Percentiles rank a stretch among this genome's conserved stretches.
Conservation (phyloP, 1,284 basidiomycete genomes). For the Apiotrichum laibachii region DNA sequence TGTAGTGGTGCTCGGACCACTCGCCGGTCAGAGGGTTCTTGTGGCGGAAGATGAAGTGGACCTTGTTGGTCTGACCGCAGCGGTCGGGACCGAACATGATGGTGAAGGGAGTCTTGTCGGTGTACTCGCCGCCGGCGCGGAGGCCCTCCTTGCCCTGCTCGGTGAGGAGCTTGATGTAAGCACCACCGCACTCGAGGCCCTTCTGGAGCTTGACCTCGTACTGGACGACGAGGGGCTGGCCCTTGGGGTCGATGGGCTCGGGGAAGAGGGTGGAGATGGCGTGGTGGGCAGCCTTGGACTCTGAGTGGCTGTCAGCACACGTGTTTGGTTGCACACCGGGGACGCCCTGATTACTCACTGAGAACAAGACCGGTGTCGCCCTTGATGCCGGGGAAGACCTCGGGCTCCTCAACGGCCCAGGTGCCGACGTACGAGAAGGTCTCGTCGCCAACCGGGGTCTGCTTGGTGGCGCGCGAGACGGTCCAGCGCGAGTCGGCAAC, state of each 20-base stretch:
- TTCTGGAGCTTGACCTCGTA: conserved; percentile 99
- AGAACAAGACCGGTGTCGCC: conserved; percentile 88
- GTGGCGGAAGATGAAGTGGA: conserved; percentile 98
- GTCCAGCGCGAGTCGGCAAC: conserved; percentile 76
- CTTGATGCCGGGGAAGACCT: conserved; percentile 64
- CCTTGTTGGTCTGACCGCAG: conserved; percentile 57
- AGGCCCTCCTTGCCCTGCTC: conserved; percentile 65
- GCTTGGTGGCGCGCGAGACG: conserved; percentile 94
- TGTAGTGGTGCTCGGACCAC: conserved; percentile 96
- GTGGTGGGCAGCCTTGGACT: conserved; percentile 60
- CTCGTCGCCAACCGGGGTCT: conserved; percentile 87
- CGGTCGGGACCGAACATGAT: conserved; percentile 85
- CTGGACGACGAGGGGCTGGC: conserved; percentile 90
- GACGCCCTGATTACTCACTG: conserved; percentile 48
- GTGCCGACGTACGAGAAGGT: conserved; percentile 95
- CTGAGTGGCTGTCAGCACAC: conserved; percentile 26
- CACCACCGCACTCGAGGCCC: conserved; percentile 98
- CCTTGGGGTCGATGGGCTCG: conserved; percentile 69
- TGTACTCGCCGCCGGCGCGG: conserved; percentile 90
- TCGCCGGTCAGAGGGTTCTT: conserved; percentile 86
- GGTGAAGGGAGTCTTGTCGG: conserved; percentile 95
- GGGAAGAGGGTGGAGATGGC: conserved; percentile 93
- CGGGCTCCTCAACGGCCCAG: conserved; percentile 92
- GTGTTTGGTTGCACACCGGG: not conserved
- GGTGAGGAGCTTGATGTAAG: conserved; percentile 91